Percentiles rank a stretch among this genome's conserved stretches.
phyloP scores from a whole-genome alignment of 345 rosid species.

The Euclidium syriacum region DNA sequence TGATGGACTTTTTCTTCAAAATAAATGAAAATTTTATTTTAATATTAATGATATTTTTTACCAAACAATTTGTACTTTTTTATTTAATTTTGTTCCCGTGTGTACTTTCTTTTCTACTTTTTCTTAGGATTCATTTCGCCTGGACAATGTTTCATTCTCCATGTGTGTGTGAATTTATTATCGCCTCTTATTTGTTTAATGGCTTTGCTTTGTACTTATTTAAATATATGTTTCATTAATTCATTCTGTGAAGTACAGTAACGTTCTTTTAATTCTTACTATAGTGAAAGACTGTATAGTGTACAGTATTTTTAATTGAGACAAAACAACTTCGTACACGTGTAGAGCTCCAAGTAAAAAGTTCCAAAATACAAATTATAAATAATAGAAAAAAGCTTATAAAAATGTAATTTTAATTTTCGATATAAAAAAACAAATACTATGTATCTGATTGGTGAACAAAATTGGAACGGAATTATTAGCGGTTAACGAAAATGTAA shows the following conservation, averaged over 20 bases:
- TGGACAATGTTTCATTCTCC: constrained; percentile 30
- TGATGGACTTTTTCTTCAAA: constrained; percentile 18
- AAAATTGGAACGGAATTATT: no score
- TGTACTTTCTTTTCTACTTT: constrained; percentile 24
- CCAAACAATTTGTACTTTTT: background rate
- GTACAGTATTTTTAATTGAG: background rate
- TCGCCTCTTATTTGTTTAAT: constrained; percentile 12
- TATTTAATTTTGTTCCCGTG: background rate
- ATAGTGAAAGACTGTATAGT: background rate
- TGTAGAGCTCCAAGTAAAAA: background rate
- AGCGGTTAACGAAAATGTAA: no score
- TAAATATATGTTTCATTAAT: background rate
- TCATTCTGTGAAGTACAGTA: background rate
- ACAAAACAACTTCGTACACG: background rate
- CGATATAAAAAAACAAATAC: no score
- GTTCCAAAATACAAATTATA: background rate
- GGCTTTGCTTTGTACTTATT: constrained; percentile 10
- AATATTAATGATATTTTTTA: background rate
- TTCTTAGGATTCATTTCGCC: constrained; percentile 28
- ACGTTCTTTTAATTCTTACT: constrained; percentile 4
- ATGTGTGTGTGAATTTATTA: constrained; percentile 5
- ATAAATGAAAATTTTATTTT: background rate
- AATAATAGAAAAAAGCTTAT: no score
- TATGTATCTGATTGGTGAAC: no score
- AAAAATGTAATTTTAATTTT: no score